Evolutionary conservation across 2,329 filamentous ascomycete genomes (phyloP), one percentile per base, ranked within the genome.

Genomic region (Colletotrichum incanum): DNA sequence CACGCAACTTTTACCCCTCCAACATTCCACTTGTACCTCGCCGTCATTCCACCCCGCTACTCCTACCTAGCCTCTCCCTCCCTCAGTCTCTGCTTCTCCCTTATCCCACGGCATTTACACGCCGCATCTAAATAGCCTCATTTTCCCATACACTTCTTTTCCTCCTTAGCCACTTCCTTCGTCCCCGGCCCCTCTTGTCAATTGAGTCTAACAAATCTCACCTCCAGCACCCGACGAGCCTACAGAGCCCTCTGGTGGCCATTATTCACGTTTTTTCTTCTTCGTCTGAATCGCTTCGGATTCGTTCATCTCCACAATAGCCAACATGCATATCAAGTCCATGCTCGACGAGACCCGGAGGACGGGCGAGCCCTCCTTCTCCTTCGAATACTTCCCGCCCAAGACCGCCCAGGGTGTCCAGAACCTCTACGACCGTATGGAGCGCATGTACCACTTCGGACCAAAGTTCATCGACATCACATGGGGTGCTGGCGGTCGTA

Each of bases 351-450:
- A 96, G 78, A 92, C 95, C 83, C 91, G 95, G 84, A 89, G 90
- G 85, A 91, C 92, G 79, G 91, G 92, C 81, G 90, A 93, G 79
- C 93, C 95, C 70, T 96, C 95, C 80, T 98, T 98, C 88, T 99
- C 96, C 72, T 99, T 99, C 86, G 96, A 99, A 84, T 99, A 98
- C 88, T 99, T 99, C 85, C 96, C 96, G 63, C 96, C 96, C 49
- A 99, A 99, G 87, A 99, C 96, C 9, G 93, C 94, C 14, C 94
- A 96, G 85, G 96, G 96, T 88, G 96, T 99, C 16, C 96, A 99
- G 86, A 99, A 99, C 83, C 92, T 99, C 71, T 99, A 99, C 88
- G 96, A 99, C 78, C 94, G 96, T 77, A 98, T 99, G 94, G 96
- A 99, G 84, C 95, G 95, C 84, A 99, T 99, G 96, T 95, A 98